Conservation (phyloP, 805 yeast genomes). For the Komagataella phaffii region DNA sequence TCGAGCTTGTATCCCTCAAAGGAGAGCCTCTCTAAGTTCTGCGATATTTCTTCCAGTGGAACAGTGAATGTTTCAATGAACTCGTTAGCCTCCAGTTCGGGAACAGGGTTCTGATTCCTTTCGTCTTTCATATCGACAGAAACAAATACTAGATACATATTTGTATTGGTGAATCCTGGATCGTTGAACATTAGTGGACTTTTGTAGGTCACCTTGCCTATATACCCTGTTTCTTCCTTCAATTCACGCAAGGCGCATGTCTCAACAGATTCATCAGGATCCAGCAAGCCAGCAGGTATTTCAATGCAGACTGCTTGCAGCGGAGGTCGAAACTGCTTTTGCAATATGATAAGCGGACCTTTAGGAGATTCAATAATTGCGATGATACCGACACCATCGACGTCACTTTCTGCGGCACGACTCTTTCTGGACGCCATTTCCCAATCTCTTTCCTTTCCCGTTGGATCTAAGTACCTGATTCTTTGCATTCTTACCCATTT, state of each 20-base stretch:
- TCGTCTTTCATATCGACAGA: slow-evolving; percentile 57
- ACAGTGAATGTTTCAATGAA: slow-evolving; percentile 80
- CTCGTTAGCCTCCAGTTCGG: slow-evolving; percentile 81
- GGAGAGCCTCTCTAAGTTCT: slow-evolving; percentile 34
- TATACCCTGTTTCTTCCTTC: slow-evolving; percentile 86
- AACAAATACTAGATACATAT: slow-evolving; percentile 65
- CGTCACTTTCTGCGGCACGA: slow-evolving; percentile 41
- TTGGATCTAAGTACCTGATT: slow-evolving; percentile 60
- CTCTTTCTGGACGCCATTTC: slow-evolving; percentile 82
- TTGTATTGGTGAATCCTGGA: slow-evolving; percentile 78
- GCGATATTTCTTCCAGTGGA: slow-evolving; percentile 46
- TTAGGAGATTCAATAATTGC: slow-evolving; percentile 47
- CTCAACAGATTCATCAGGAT: slow-evolving; percentile 66
- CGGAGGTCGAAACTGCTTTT: slow-evolving; percentile 92
- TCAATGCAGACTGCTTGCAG: slow-evolving; percentile 80
- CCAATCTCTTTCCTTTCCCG: slow-evolving; percentile 67
- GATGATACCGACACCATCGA: slow-evolving; percentile 88
- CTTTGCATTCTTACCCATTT: slow-evolving; percentile 58
- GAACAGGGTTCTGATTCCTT: slow-evolving; percentile 54
- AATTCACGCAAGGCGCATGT: slow-evolving; percentile 80
- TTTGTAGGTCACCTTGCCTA: slow-evolving; percentile 38
- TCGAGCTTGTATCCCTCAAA: slow-evolving; percentile 67
- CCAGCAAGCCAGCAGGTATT: slow-evolving; percentile 91
- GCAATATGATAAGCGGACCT: slow-evolving; percentile 43
- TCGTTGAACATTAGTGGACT: slow-evolving; percentile 28